Conservation (phyloP, 257 asterid species). For the Solanum etuberosum region DNA sequence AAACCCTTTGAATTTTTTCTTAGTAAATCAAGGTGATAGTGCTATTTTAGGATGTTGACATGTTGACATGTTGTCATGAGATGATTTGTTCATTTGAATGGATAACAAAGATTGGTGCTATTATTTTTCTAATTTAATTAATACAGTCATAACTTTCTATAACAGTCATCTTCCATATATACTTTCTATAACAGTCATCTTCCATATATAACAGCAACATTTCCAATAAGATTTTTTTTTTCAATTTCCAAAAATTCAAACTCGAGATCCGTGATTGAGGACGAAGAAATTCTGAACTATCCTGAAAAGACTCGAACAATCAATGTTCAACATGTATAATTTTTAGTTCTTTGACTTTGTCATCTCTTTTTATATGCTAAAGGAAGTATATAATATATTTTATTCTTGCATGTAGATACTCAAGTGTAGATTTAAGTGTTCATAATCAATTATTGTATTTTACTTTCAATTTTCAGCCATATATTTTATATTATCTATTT, state of each 20-base stretch:
- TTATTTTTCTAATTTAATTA: background rate
- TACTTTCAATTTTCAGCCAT: background rate
- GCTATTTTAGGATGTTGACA: conserved; percentile 2
- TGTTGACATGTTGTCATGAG: background rate
- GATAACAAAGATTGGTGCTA: background rate
- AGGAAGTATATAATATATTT: background rate
- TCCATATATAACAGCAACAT: fast-evolving
- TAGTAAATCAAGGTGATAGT: background rate
- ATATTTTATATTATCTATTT: background rate
- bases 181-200: too few relatives aligned
- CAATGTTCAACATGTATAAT: background rate
- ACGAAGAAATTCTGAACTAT: background rate
- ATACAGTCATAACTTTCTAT: background rate
- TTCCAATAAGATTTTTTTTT: fast-evolving
- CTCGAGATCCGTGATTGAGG: fast-evolving
- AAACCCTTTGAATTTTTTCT: background rate
- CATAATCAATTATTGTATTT: background rate
- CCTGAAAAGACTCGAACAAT: background rate
- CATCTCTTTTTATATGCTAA: background rate
- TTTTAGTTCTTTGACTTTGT: background rate
- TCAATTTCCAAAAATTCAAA: fast-evolving
- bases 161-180: background rate
- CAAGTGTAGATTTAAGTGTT: background rate
- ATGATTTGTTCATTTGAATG: background rate
- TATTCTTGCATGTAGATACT: background rate